Conservation (phyloP, 305 asterid species). For the Fraxinus dipetala region DNA sequence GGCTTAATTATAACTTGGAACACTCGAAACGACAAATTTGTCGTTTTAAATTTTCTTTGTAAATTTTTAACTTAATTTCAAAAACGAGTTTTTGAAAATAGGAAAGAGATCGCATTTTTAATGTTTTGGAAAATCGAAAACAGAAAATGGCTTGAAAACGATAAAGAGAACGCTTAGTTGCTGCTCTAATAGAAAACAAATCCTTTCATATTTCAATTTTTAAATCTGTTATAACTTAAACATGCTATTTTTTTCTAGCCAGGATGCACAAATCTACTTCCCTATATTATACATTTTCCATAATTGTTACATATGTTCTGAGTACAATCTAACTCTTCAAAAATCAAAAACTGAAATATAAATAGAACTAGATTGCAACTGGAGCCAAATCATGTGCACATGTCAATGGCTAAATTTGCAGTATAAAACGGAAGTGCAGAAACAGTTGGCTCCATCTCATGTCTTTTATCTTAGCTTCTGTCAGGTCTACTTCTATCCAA, state of each 20-base stretch:
- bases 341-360: background rate
- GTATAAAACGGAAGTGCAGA: background rate
- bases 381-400: background rate
- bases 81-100: too few relatives aligned
- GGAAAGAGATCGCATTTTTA: too few relatives aligned
- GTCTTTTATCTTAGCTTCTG: background rate
- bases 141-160: too few relatives aligned
- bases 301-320: background rate
- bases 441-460: background rate
- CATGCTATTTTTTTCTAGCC: background rate
- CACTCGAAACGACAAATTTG: too few relatives aligned
- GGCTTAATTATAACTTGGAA: too few relatives aligned
- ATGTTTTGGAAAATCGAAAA: too few relatives aligned
- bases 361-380: background rate
- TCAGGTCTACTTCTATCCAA: constrained; percentile 1
- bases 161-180: background rate
- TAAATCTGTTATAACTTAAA: background rate
- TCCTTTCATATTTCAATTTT: background rate
- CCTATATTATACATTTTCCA: background rate
- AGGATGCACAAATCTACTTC: background rate
- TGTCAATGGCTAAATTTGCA: background rate
- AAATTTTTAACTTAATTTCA: too few relatives aligned
- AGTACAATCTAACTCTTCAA: background rate
- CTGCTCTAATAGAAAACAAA: background rate
- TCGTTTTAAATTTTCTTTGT: too few relatives aligned